phyloP scores from a whole-genome alignment of 352 stramenopile species.

The Phytophthora macrochlamydospora region DNA sequence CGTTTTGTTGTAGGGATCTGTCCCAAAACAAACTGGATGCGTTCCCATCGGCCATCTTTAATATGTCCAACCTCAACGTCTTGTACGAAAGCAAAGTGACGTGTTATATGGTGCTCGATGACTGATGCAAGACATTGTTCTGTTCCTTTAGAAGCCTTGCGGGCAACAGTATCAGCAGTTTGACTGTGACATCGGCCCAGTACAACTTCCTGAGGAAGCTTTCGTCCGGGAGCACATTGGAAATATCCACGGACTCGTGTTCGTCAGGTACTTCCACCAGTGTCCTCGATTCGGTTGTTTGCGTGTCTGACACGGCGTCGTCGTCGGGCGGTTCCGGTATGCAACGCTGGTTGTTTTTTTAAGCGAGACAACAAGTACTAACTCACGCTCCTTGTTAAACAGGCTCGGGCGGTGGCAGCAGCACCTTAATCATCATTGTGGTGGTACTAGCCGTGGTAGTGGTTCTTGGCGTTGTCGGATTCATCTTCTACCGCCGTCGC shows the following conservation, averaged over 20 bases:
- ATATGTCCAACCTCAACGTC: conserved; percentile 71
- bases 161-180: conserved; percentile 56
- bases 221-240: conserved; percentile 44
- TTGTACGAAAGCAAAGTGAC: conserved; percentile 39
- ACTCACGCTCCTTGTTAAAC: neutral
- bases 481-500: conserved; percentile 57
- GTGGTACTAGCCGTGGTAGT: conserved; percentile 56
- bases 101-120: neutral
- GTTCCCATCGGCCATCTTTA: conserved; percentile 66
- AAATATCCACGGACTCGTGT: conserved; percentile 44
- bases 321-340: conserved; percentile 27
- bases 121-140: neutral
- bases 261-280: conserved; percentile 36
- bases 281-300: conserved; percentile 62
- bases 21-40: conserved; percentile 55
- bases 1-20: conserved; percentile 38
- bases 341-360: neutral
- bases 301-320: conserved; percentile 35
- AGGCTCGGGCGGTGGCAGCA: conserved; percentile 38
- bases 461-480: conserved; percentile 47
- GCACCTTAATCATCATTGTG: conserved; percentile 57
- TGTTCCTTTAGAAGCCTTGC: conserved; percentile 44
- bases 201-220: conserved; percentile 58
- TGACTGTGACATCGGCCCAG: conserved; percentile 48
- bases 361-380: neutral